Base-by-base conservation (phyloP, 495 filamentous ascomycete species). In the Saxophila tyrrhenica region DNA sequence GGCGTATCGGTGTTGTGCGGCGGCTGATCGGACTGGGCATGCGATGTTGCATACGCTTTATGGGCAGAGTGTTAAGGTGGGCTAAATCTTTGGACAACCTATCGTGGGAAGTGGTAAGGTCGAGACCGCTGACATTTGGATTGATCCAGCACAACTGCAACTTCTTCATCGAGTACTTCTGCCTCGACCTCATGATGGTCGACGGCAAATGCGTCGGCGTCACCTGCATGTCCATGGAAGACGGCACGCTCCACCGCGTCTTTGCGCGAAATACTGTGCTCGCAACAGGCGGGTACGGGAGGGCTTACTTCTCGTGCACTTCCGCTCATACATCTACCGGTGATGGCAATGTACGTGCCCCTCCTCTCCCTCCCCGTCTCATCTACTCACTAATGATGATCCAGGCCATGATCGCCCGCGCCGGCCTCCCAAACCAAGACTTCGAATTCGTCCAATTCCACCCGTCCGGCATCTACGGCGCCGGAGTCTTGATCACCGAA, bases 141-240 rank as follows among this genome's bases (percentile, higher is more conserved):
- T n/a, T n/a, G n/a, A n/a, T 49, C 51, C 76, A 87, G 64, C 88
- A 97, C 75, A 94, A 95, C 75, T 94, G 91, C 64, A 95, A 96
- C 75, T 97, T 95, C 78, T 96, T 97, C 75, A 95, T 97, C 66
- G 91, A 97, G 75, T 97, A 88, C 78, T 97, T 97, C 71, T 91
- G 88, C 55, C 75, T 94, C 55, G 91, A 97, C 70, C 74, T 97
- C 69, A 79, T 97, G 64, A 97, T 96, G 91, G 85, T 95, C 72
- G 85, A 89, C 65, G 92, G 92, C 52, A 85, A 87, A 69, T 97
- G 91, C 76, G 86, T 89, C 56, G 91, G 91, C 76, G 89, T 97
- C 60, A 76, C 96, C 57, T 90, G 90, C 54, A 95, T 95, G 73
- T 95, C 95, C 76, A 90, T 95, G 76, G 91, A 97, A 74, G 91